phyloP scores from a whole-genome alignment of 1,139 yeast genomes.

The Suhomyces coccinellae region DNA sequence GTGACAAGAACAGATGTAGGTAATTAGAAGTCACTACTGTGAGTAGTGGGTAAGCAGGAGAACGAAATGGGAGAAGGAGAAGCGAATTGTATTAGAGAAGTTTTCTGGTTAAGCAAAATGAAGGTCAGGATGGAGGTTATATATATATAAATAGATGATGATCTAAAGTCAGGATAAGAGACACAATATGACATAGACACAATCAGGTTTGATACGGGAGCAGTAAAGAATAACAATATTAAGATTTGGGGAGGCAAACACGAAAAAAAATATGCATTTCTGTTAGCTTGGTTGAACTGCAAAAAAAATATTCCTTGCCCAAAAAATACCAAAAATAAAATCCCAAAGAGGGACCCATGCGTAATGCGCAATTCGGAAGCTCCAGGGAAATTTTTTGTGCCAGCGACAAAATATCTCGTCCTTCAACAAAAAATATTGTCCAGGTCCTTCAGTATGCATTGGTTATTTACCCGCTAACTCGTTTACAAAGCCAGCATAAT shows the following conservation, averaged over 20 bases:
- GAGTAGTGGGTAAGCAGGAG: neutral
- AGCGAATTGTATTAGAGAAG: neutral
- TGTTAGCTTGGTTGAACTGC: neutral
- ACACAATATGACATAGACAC: constrained; percentile 9
- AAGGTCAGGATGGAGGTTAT: neutral
- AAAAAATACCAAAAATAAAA: neutral
- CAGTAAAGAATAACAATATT: constrained; percentile 8
- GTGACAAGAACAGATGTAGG: neutral
- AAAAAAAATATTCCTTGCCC: neutral
- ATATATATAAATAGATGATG: constrained; percentile 7
- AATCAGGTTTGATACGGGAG: constrained; percentile 7
- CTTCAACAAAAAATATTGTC: neutral
- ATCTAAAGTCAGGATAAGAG: constrained; percentile 6
- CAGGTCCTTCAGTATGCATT: neutral
- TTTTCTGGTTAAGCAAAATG: neutral
- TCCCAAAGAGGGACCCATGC: neutral
- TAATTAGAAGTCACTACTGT: constrained; percentile 1
- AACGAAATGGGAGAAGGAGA: neutral
- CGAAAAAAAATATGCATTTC: constrained; percentile 6
- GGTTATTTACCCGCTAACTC: neutral
- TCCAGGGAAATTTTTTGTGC: neutral
- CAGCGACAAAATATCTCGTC: neutral
- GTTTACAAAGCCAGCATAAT: neutral
- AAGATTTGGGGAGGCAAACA: constrained; percentile 6
- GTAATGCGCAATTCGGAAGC: neutral